phyloP scores from a whole-genome alignment of 768 basidiomycete species.

The Trametes cinnabarina region DNA sequence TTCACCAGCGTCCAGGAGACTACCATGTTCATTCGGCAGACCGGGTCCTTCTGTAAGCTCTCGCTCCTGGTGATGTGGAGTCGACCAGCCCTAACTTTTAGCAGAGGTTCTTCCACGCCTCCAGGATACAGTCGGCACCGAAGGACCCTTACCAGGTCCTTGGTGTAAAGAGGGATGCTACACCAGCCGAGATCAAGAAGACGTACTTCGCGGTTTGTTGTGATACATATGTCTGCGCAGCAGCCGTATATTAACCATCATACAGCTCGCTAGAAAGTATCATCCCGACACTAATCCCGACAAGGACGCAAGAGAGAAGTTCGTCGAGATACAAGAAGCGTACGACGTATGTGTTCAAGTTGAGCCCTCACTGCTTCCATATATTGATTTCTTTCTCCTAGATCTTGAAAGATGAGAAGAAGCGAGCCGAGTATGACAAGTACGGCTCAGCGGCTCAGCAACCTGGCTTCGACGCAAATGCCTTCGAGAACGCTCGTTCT shows the following conservation, averaged over 20 bases:
- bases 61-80: neutral
- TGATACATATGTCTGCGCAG: constrained; percentile 17
- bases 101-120: constrained; percentile 77
- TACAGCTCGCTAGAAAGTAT: constrained; percentile 94
- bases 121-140: constrained; percentile 47
- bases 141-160: constrained; percentile 93
- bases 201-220: constrained; percentile 85
- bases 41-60: constrained; percentile 12
- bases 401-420: constrained; percentile 94
- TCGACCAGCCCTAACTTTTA: neutral
- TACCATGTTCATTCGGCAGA: constrained; percentile 1
- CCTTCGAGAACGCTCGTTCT: constrained; percentile 53
- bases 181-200: constrained; percentile 92
- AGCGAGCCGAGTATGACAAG: constrained; percentile 85
- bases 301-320: constrained; percentile 85
- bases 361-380: neutral
- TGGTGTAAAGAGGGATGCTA: constrained; percentile 82
- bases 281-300: constrained; percentile 98
- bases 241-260: neutral
- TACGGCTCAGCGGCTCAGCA: constrained; percentile 92
- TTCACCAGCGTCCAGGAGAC: neutral
- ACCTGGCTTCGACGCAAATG: constrained; percentile 90
- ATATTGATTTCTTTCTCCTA: constrained; percentile 31
- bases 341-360: constrained; percentile 72
- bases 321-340: constrained; percentile 94